Evolutionary conservation across 75 land plant genomes (phyloP), one percentile per base, ranked within the genome.

Genomic region (Selaginella tamariscina): DNA sequence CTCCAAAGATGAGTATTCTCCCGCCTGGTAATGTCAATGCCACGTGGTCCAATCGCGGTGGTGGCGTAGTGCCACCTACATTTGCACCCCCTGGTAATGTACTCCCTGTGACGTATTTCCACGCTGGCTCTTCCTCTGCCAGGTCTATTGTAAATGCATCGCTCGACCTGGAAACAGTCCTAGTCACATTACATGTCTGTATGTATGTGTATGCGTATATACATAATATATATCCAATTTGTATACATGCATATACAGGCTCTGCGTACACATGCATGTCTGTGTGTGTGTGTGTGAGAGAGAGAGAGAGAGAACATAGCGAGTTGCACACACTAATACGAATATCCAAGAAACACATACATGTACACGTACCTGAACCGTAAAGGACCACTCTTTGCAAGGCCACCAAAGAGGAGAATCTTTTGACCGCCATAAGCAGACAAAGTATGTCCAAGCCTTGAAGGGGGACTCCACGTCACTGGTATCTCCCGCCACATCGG

Each of bases 1-100:
- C 91, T 20, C 91, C 91, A 77, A 88, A 88, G 21, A 85, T 78
- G 30, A 88, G 80, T 11, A 88, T 76, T 65, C 88, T 84, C 2
- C 91, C 91, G 69, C 88, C 82, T 22, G 91, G 91, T 66, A 88
- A 71, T 56, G 82, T 85, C 39, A 88, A 85, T 30, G 91, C 84
- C 20, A 88, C 91, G 73, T 88, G 91, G 55, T 88, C 91, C 0
- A 88, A 79, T 63, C 91, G 69, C 20, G 91, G 91, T 13, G 88
- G 88, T 20, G 91, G 91, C 24, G 78, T 80, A 23, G 65, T 73
- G 0, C 81, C 85, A 24, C 73, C 75, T 32, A 79, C 79, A 56
- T 57, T 71, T 27, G 77, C 81, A 49, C 83, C 83, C 31, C 91
- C 88, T 44, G 91, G 88, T 80, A 79, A 74, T 0, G 33, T 77